These are phyloP conservation scores for Cladosporium sp. DNA, from an alignment of 2,329 filamentous ascomycete species.

Conservation along the genomic window DNA sequence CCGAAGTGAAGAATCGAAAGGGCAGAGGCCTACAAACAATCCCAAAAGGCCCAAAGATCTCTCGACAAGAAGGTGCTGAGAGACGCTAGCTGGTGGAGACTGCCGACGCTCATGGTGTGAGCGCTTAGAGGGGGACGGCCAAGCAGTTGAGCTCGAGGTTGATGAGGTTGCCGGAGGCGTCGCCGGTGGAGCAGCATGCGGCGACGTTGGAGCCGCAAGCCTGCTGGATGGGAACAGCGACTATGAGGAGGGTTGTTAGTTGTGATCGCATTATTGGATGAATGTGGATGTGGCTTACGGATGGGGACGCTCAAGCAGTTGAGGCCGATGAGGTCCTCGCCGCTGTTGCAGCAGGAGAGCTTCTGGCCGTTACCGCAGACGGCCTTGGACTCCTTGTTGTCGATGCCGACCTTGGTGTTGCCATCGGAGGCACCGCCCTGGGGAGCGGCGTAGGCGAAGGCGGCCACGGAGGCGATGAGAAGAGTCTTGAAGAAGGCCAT, in stretches of 20 bases:
- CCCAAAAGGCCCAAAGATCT: constrained; percentile 16
- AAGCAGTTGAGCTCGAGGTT: constrained; percentile 23
- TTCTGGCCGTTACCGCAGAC: constrained; percentile 21
- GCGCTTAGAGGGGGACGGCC: constrained; percentile 19
- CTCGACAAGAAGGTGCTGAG: not conserved
- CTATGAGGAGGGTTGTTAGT: constrained; percentile 5
- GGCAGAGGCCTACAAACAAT: constrained; percentile 16
- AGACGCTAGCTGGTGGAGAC: constrained; percentile 6
- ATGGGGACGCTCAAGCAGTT: constrained; percentile 21
- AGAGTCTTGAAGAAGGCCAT: constrained; percentile 22
- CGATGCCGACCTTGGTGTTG: constrained; percentile 13
- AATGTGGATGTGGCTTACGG: not conserved
- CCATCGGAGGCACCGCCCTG: constrained; percentile 17
- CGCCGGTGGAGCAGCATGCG: constrained; percentile 18
- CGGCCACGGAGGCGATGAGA: constrained; percentile 21
- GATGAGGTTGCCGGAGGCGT: constrained; percentile 19
- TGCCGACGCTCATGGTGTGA: not conserved
- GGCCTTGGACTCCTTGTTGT: not conserved
- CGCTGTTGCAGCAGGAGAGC: constrained; percentile 21
- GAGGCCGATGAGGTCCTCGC: constrained; percentile 20
- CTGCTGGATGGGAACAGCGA: constrained; percentile 19
- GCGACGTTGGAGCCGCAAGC: constrained; percentile 21
- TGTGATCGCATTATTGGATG: not conserved
- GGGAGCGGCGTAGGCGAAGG: constrained; percentile 19
- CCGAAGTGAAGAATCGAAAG: constrained; percentile 14